A percentile compares a stretch with the other conserved stretches of the same genome.
Evolutionary conservation across 768 basidiomycete genomes (phyloP).

Genomic region (Clitopilus passeckerianus): DNA sequence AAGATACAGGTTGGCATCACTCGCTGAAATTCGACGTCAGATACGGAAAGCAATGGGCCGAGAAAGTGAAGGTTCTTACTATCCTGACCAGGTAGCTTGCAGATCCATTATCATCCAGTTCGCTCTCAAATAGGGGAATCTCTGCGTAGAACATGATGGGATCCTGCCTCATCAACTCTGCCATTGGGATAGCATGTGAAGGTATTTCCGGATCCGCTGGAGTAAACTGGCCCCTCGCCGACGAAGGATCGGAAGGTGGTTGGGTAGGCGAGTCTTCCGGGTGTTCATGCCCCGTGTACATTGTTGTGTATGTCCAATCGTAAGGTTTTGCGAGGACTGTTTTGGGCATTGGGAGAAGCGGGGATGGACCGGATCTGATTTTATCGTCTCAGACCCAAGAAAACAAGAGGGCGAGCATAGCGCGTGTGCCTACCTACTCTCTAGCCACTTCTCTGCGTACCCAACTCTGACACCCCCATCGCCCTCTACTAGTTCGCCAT

Average conservation of each 20-base stretch:
- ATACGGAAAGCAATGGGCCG: neutral
- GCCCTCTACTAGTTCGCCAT: slow-evolving; percentile 67
- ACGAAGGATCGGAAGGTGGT: slow-evolving; percentile 1
- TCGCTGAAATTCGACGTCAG: slow-evolving; percentile 48
- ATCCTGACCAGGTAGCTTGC: slow-evolving; percentile 82
- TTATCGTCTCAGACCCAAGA: too few species aligned
- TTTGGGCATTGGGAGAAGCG: slow-evolving; percentile 60
- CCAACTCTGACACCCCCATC: slow-evolving; percentile 94
- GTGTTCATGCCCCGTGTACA: slow-evolving; percentile 62
- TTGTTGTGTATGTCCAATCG: slow-evolving; percentile 98
- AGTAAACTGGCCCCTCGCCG: slow-evolving; percentile 31
- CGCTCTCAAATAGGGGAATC: slow-evolving; percentile 91
- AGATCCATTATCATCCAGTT: slow-evolving; percentile 94
- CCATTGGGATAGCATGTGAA: slow-evolving; percentile 71
- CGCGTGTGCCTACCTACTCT: slow-evolving; percentile 60
- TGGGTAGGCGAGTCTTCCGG: slow-evolving; percentile 12
- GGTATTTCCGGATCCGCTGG: slow-evolving; percentile 53
- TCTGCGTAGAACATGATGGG: slow-evolving; percentile 99
- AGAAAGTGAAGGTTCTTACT: slow-evolving; percentile 45
- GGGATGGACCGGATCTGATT: slow-evolving; percentile 60
- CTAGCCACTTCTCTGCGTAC: slow-evolving; percentile 92
- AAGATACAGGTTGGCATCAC: slow-evolving; percentile 97
- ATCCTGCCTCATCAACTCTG: slow-evolving; percentile 82
- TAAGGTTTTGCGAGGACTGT: slow-evolving; percentile 81
- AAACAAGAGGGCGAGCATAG: neutral